Evolutionary conservation across 495 filamentous ascomycete species (phyloP).

Genomic region (Hypomontagnella monticulosa): DNA sequence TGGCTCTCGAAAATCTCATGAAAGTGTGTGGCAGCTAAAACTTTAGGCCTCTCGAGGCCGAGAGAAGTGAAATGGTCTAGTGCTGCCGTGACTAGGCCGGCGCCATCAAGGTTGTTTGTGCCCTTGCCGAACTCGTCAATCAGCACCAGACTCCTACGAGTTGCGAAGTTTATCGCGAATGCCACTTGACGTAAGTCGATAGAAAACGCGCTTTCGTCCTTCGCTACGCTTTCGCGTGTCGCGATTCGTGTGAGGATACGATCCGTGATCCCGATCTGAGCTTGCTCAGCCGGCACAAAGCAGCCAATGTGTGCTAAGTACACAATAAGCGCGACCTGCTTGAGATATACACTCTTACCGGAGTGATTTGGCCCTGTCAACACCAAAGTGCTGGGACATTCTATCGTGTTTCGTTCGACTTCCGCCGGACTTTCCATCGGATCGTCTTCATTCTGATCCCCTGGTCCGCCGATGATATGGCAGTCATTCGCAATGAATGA

Average conservation of each 20-base stretch:
- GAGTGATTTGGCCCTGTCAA: slow-evolving; percentile 96
- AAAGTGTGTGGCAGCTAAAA: slow-evolving; percentile 91
- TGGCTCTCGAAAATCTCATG: slow-evolving; percentile 89
- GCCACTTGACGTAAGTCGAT: slow-evolving; percentile 91
- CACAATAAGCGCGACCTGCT: slow-evolving; percentile 92
- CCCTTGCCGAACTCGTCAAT: slow-evolving; percentile 98
- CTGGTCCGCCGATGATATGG: slow-evolving; percentile 69
- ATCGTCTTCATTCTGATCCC: slow-evolving; percentile 23
- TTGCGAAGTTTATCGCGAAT: slow-evolving; percentile 79
- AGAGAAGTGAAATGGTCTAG: slow-evolving; percentile 76
- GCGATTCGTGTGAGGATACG: slow-evolving; percentile 90
- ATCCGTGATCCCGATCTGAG: slow-evolving; percentile 87
- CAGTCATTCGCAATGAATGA: slow-evolving; percentile 90
- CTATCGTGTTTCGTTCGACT: slow-evolving; percentile 28
- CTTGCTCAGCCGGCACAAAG: slow-evolving; percentile 84
- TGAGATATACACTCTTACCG: slow-evolving; percentile 95
- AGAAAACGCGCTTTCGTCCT: slow-evolving; percentile 91
- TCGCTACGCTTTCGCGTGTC: slow-evolving; percentile 85
- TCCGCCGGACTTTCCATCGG: slow-evolving; percentile 10
- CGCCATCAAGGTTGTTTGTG: slow-evolving; percentile 82
- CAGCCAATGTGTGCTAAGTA: slow-evolving; percentile 94
- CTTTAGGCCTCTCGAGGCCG: slow-evolving; percentile 74
- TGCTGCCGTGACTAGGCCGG: slow-evolving; percentile 84
- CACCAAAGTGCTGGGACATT: slow-evolving; percentile 75
- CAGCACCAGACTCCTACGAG: slow-evolving; percentile 78